Conservation (phyloP, 345 rosid species). For the Arabidopsis suecica region DNA sequence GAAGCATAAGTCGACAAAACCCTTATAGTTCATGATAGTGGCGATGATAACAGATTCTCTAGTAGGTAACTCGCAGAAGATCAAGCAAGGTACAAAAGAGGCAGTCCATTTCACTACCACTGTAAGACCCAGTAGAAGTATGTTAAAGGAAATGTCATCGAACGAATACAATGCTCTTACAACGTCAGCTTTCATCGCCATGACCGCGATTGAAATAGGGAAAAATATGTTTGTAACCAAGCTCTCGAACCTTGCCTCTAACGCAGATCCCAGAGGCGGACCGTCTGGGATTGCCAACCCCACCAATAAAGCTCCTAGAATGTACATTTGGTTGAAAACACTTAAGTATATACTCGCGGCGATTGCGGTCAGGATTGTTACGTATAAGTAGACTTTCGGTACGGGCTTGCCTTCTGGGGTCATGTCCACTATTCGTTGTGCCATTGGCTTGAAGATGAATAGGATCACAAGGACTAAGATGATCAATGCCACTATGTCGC, state of each 20-base stretch:
- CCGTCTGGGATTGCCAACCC: conserved; percentile 49
- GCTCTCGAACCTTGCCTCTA: conserved; percentile 40
- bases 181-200: conserved; percentile 39
- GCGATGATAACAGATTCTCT: conserved; percentile 42
- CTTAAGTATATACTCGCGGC: conserved; percentile 19
- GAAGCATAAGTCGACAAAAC: conserved; percentile 41
- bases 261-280: conserved; percentile 47
- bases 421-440: conserved; percentile 19
- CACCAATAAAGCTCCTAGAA: conserved; percentile 40
- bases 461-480: conserved; percentile 22
- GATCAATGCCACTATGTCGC: conserved; percentile 12
- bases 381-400: conserved; percentile 23
- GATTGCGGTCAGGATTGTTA: conserved; percentile 28
- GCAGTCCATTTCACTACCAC: conserved; percentile 34
- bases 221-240: conserved; percentile 34
- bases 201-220: conserved; percentile 37
- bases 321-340: conserved; percentile 26
- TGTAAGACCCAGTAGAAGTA: conserved; percentile 24
- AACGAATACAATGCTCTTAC: conserved; percentile 20
- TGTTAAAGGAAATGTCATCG: conserved; percentile 41
- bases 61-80: conserved; percentile 41
- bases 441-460: conserved; percentile 39
- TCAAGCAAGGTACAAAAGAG: conserved; percentile 40
- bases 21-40: conserved; percentile 42
- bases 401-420: conserved; percentile 42